Percentiles rank a stretch among this genome's conserved stretches.
phyloP scores from a whole-genome alignment of 2,329 filamentous ascomycete genomes.

The Sarocladium kiliense region DNA sequence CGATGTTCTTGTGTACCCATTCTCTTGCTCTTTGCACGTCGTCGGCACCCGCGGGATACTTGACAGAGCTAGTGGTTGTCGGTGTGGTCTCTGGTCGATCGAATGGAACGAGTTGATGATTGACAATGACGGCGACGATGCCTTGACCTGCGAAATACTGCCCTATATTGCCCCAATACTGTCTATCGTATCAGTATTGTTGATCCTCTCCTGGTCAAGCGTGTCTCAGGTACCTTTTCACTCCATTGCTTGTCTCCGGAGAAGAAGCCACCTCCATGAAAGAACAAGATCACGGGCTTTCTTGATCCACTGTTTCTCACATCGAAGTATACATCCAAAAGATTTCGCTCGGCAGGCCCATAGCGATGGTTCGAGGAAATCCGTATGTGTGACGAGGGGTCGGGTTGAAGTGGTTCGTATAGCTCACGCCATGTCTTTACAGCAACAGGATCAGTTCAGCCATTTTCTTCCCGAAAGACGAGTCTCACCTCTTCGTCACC shows the following conservation, averaged over 20 bases:
- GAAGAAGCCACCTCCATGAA: slow-evolving; percentile 12
- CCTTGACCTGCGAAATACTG: slow-evolving; percentile 12
- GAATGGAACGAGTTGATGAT: slow-evolving; percentile 13
- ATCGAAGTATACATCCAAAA: not conserved
- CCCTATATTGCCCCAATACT: slow-evolving; percentile 15
- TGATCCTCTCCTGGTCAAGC: too few species aligned
- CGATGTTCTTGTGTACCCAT: slow-evolving; percentile 14
- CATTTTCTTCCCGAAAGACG: too few species aligned
- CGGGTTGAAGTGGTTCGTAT: not conserved
- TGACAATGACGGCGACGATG: slow-evolving; percentile 12
- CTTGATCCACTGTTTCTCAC: not conserved
- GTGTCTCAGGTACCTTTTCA: too few species aligned
- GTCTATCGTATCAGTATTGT: not conserved
- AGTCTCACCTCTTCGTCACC: too few species aligned
- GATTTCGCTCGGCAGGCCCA: not conserved
- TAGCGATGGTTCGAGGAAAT: not conserved
- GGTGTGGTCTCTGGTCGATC: slow-evolving; percentile 11
- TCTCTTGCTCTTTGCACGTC: slow-evolving; percentile 12
- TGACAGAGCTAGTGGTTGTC: not conserved
- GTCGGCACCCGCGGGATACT: slow-evolving; percentile 12
- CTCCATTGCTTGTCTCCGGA: slow-evolving; percentile 13
- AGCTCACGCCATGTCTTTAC: not conserved
- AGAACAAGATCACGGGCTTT: not conserved
- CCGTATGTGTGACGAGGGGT: not conserved
- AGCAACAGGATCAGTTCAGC: too few species aligned